phyloP scores from a whole-genome alignment of 352 stramenopile genomes.

The Lagenidium giganteum region DNA sequence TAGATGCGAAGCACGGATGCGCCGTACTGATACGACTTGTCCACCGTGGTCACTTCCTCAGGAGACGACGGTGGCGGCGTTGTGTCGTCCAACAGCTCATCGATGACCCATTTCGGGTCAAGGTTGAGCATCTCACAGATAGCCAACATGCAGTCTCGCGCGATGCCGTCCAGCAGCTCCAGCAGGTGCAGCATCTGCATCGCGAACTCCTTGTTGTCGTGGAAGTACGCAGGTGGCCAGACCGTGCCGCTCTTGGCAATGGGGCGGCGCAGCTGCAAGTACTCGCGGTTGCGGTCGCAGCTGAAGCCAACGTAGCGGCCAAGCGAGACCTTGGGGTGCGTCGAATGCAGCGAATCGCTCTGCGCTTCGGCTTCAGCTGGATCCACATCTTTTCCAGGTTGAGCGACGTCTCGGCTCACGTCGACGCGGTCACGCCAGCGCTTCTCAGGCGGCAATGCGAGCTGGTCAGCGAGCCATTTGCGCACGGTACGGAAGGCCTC shows the following conservation, averaged over 20 bases:
- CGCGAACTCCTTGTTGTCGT: constrained; percentile 44
- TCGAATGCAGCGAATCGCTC: constrained; percentile 16
- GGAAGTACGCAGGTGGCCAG: constrained; percentile 74
- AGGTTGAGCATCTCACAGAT: constrained; percentile 70
- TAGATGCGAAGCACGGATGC: constrained; percentile 80
- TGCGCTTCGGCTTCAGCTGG: neutral
- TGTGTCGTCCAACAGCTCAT: constrained; percentile 61
- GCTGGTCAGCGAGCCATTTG: constrained; percentile 49
- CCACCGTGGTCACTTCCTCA: constrained; percentile 14
- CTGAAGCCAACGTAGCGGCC: constrained; percentile 74
- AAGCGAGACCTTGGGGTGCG: constrained; percentile 46
- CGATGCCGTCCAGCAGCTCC: constrained; percentile 56
- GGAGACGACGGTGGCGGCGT: constrained; percentile 22
- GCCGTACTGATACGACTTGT: constrained; percentile 71
- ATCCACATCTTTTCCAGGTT: neutral
- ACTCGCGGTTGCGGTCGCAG: constrained; percentile 67
- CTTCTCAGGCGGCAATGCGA: constrained; percentile 37
- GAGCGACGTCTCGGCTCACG: constrained; percentile 7
- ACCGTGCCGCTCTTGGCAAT: constrained; percentile 60
- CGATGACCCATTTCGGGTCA: constrained; percentile 52
- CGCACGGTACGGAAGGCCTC: constrained; percentile 55
- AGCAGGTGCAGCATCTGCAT: constrained; percentile 51
- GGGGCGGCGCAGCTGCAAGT: constrained; percentile 66
- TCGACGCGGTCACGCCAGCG: constrained; percentile 77
- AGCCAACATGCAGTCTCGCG: constrained; percentile 69